Evolutionary conservation across 148 eudicot species (phyloP), one percentile per base, ranked within the genome.

Genomic region (Persicaria maculosa): DNA sequence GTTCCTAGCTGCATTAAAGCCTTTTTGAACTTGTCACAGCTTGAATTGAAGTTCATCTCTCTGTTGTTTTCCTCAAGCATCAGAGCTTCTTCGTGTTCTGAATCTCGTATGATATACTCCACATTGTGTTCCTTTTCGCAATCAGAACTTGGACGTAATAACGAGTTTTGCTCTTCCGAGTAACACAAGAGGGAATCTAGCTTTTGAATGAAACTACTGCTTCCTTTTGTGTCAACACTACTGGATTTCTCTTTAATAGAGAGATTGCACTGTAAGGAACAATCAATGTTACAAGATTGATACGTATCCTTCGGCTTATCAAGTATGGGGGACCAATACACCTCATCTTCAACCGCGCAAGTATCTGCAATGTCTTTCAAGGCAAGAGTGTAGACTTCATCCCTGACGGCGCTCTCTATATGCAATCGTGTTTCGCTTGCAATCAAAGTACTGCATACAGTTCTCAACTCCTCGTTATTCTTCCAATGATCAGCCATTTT

Each of bases 121-220:
- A 9, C 78, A n/a, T 45, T 44, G 45, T 57, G 71, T 7, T 57
- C 68, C 72, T 74, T 73, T 70, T 81, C 80, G n/a, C 75, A 77
- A 47, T 77, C 72, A 8, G 73, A 76, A 61, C 77, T 82, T 6
- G 79, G 68, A 15, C 44, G 67, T 16, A 77, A 73, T 80, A 83
- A 77, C 75, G 75, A 58, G 71, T 74, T 61, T n/a, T 83, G 83
- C 78, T 85, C 85, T n/a, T 85, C 79, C 8, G 75, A 43, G 47
- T 57, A 75, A 25, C 47, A 59, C 52, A 79, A 22, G 36, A 75
- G 47, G 43, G 69, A 83, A 76, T 85, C 87, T 4, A 80, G 72
- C 76, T 70, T 47, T 4, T 58, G 76, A 67, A 77, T 71, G 46
- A 80, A 47, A 72, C 71, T 74, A 57, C 75, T 44, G n/a, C 3